Evolutionary conservation across 1,284 basidiomycete genomes (phyloP), one percentile per base, ranked within the genome.

Genomic region (Cutaneotrichosporon sp.): DNA sequence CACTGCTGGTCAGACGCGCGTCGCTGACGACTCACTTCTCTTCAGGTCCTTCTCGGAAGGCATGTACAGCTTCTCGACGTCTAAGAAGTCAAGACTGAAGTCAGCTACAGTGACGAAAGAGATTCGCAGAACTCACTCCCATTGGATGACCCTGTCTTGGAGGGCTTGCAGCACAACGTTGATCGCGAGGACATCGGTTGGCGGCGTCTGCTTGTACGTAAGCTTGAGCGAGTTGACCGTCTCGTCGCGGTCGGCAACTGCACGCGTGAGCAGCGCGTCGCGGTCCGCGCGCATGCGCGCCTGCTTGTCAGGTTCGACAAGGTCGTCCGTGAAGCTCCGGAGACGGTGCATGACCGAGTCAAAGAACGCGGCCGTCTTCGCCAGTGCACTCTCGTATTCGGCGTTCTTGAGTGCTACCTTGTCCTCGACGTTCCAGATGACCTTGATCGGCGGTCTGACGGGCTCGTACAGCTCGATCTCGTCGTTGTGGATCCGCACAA

Each of bases 131-230:
- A 82, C 82, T 73, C 75, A 83, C 67, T 84, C 94, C 92, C 95
- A 98, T 50, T 90, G 90, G n/a, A 97, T 92, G 59, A 97, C 93
- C 78, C 90, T 91, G 74, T 97, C 92, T 80, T 97, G 95, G 50
- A 95, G 85, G 63, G 88, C 88, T 4, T 91, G 88, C 56, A 94
- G 87, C 8, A 96, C 91, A 64, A 88, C 86, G 70, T 96, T 98
- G 64, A 98, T 84, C 55, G 89, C 90, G 47, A 97, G 85, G 0
- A 93, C 95, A 75, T 97, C 92, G 18, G 87, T 91, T 56, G 89
- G 86, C 0, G 87, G 78, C 0, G 92, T 89, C 65, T 91, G 87
- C 70, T 85, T 86, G 80, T 97, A 97, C 11, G 91, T 86, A 61
- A 85, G 83, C 65, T 93, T 90, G 64, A 97, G 88, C 55, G 91